A percentile compares a stretch with the other conserved stretches of the same genome.
Conservation (phyloP, 305 asterid genomes). For the Euphrasia arctica region DNA sequence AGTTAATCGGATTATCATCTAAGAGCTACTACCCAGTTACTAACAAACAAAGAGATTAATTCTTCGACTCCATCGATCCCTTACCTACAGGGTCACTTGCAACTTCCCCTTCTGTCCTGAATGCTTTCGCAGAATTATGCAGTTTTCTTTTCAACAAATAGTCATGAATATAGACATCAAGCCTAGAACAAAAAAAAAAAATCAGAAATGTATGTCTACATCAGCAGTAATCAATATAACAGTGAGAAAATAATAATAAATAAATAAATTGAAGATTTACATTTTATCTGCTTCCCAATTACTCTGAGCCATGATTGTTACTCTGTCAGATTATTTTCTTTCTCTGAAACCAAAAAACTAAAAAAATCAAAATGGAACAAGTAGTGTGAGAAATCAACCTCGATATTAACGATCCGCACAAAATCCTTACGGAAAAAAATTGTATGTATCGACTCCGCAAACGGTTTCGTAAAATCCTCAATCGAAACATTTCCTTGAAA, state of each 20-base stretch:
- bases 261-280: slow-evolving; percentile 35
- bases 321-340: too few relatives aligned
- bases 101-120: slow-evolving; percentile 87
- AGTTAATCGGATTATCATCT: slow-evolving; percentile 3
- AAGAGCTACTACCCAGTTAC: background rate
- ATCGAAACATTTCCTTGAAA: too few relatives aligned
- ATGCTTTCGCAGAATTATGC: slow-evolving; percentile 74
- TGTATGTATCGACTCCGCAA: too few relatives aligned
- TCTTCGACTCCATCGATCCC: slow-evolving; percentile 13
- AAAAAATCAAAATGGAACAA: too few relatives aligned
- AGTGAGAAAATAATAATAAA: background rate
- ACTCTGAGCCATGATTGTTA: slow-evolving; percentile 67
- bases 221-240: background rate
- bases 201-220: background rate
- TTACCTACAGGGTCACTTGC: slow-evolving; percentile 90
- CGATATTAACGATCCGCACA: too few relatives aligned
- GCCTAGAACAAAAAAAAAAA: slow-evolving; percentile 41
- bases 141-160: slow-evolving; percentile 74
- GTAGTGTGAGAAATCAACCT: too few relatives aligned
- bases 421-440: too few relatives aligned
- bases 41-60: background rate
- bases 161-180: slow-evolving; percentile 88
- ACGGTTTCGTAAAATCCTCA: too few relatives aligned
- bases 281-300: slow-evolving; percentile 74
- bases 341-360: too few relatives aligned